phyloP scores from a whole-genome alignment of 2,329 filamentous ascomycete species.

The Botryosphaeria dothidea region DNA sequence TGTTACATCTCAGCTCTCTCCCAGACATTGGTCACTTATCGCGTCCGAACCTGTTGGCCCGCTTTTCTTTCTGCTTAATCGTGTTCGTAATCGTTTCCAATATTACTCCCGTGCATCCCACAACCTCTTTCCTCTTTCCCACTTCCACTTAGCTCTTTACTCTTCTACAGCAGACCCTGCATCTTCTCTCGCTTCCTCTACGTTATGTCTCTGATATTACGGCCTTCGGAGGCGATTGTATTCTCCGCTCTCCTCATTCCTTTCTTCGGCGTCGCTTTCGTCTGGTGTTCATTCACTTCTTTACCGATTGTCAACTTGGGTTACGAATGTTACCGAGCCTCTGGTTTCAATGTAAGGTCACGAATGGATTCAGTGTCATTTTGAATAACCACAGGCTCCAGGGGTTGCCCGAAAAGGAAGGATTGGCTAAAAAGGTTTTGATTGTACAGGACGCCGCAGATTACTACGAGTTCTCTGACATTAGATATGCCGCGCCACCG shows the following conservation, averaged over 20 bases:
- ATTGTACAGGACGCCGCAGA: conserved; percentile 34
- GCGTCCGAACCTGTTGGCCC: too few relatives aligned
- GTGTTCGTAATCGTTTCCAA: background rate
- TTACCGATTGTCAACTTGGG: conserved; percentile 56
- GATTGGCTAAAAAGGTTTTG: too few relatives aligned
- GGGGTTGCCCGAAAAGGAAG: too few relatives aligned
- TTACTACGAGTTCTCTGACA: conserved; percentile 58
- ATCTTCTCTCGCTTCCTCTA: too few relatives aligned
- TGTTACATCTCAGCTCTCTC: too few relatives aligned
- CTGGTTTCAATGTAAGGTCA: conserved; percentile 44
- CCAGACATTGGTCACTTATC: too few relatives aligned
- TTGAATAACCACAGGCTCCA: too few relatives aligned
- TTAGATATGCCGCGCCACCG: conserved; percentile 58
- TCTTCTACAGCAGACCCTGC: background rate
- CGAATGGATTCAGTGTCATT: conserved; percentile 22
- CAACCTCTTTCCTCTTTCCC: background rate
- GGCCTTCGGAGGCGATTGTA: background rate
- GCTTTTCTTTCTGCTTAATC: background rate
- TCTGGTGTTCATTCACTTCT: background rate
- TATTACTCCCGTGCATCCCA: background rate
- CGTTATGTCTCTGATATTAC: background rate
- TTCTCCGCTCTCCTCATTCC: background rate
- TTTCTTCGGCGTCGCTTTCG: background rate
- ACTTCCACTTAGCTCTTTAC: background rate
- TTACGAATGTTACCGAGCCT: conserved; percentile 54